Conservation (phyloP, 768 basidiomycete genomes). For the Boletus huronensis region DNA sequence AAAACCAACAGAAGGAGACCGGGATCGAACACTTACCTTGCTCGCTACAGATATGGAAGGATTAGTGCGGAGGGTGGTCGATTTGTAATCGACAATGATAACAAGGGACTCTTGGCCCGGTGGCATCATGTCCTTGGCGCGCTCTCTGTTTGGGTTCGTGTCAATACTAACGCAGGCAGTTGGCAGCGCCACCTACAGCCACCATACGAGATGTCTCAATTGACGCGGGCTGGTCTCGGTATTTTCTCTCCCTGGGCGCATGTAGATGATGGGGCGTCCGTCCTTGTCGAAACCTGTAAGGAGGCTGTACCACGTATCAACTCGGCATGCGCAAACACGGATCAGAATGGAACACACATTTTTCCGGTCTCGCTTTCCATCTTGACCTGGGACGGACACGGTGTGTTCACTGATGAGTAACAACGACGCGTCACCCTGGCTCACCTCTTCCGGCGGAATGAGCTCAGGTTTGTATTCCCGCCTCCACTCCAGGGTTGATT, state of each 20-base stretch:
- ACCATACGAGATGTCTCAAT: slow-evolving; percentile 82
- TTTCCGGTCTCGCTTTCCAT: slow-evolving; percentile 84
- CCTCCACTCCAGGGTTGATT: slow-evolving; percentile 79
- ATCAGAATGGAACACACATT: slow-evolving; percentile 51
- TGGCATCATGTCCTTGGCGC: slow-evolving; percentile 87
- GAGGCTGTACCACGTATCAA: slow-evolving; percentile 43
- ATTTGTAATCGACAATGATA: slow-evolving; percentile 84
- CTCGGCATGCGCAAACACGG: not conserved
- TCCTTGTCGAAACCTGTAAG: slow-evolving; percentile 84
- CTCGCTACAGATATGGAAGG: slow-evolving; percentile 79
- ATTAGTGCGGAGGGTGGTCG: slow-evolving; percentile 76
- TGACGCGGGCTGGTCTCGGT: slow-evolving; percentile 75
- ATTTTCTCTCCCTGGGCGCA: slow-evolving; percentile 86
- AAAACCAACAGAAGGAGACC: not conserved
- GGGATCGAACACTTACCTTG: slow-evolving; percentile 44
- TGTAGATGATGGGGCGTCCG: slow-evolving; percentile 83
- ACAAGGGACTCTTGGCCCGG: slow-evolving; percentile 78
- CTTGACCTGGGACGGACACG: slow-evolving; percentile 42
- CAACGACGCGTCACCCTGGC: not conserved
- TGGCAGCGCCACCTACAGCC: slow-evolving; percentile 52
- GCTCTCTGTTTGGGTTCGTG: slow-evolving; percentile 51
- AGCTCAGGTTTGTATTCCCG: slow-evolving; percentile 82
- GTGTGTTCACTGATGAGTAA: not conserved
- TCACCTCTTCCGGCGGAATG: slow-evolving; percentile 72
- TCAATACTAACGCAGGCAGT: slow-evolving; percentile 4